Evolutionary conservation across 1,284 basidiomycete species (phyloP), one percentile per base, ranked within the genome.

Genomic region (Microbotryum silenes-acaulis): DNA sequence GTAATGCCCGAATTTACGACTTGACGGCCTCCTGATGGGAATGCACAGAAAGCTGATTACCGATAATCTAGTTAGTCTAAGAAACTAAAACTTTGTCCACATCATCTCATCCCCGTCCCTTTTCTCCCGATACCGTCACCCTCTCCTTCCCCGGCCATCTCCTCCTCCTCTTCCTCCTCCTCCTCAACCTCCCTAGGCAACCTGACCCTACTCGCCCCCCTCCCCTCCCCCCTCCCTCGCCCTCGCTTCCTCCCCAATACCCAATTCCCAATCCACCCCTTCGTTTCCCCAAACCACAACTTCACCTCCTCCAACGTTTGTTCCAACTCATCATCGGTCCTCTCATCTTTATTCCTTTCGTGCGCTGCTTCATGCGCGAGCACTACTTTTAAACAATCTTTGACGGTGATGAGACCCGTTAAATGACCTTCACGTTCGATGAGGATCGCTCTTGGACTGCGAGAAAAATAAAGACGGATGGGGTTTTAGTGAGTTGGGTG

Each of bases 401-500:
- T 98, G 62, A 98, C 88, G 0, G 93, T 97, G 23, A 97, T 86
- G 18, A 99, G 79, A 1, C 94, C 94, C 1, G 82, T 83, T 4
- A 99, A 80, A 48, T 79, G 77, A 14, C 94, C 94, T 70, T 86
- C 83, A 61, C 88, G 83, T 72, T 91, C 88, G 1, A 98, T 91
- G 6, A 98, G 81, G 63, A 98, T 92, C 18, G 96, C 89, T 20
- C 93, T 85, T 1, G 96, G 96, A 0, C 90, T 96, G 72, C 50
- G 65, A 42, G 33, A 48, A 52, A 6, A 52, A 1, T 0, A 27
- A 27, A 27, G 27, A 27, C 27, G 61, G 45, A 47, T n/a, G 27
- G 7, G 14, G 53, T 27, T 27, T 49, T 51, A 49, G 61, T 44
- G 62, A 54, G 18, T 27, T 33, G 47, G 58, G 48, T 54, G 29